phyloP scores from a whole-genome alignment of 1,284 basidiomycete genomes.

The Cutaneotrichosporon mucoides region DNA sequence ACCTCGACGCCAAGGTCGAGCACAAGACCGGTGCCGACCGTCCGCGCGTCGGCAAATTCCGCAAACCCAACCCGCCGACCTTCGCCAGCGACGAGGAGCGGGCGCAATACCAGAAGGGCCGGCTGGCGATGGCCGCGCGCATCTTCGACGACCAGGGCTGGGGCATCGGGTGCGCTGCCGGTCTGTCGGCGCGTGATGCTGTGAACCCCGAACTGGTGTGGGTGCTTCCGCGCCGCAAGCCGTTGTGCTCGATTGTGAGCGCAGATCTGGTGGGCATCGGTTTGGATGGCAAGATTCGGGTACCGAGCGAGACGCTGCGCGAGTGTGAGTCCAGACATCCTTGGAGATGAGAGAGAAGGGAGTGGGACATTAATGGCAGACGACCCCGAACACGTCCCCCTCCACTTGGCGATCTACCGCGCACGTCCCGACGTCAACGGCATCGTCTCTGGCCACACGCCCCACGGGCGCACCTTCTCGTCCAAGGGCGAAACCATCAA shows the following conservation, averaged over 20 bases:
- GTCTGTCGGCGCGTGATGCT: slow-evolving; percentile 24
- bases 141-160: slow-evolving; percentile 27
- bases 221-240: slow-evolving; percentile 23
- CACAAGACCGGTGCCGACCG: slow-evolving; percentile 2
- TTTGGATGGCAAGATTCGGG: slow-evolving; percentile 1
- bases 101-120: slow-evolving; percentile 21
- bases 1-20: slow-evolving; percentile 1
- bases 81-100: slow-evolving; percentile 20
- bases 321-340: slow-evolving; percentile 3
- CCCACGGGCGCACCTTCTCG: slow-evolving; percentile 23
- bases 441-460: slow-evolving; percentile 24
- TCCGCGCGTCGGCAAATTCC: slow-evolving; percentile 17
- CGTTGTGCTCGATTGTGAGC: slow-evolving; percentile 19
- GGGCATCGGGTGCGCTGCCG: slow-evolving; percentile 24
- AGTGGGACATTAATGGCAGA: slow-evolving; percentile 7
- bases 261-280: slow-evolving; percentile 21
- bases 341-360: too few species aligned
- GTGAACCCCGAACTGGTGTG: slow-evolving; percentile 18
- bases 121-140: slow-evolving; percentile 25
- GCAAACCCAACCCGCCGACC: slow-evolving; percentile 21
- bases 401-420: slow-evolving; percentile 28
- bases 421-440: slow-evolving; percentile 24
- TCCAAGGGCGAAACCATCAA: slow-evolving; percentile 16
- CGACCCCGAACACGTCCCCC: slow-evolving; percentile 18
- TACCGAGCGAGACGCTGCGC: slow-evolving; percentile 9